Evolutionary conservation across 371 early-diverging fungal species (phyloP), one percentile per base, ranked within the genome.

Genomic region (Apophysomyces trapeziformis): DNA sequence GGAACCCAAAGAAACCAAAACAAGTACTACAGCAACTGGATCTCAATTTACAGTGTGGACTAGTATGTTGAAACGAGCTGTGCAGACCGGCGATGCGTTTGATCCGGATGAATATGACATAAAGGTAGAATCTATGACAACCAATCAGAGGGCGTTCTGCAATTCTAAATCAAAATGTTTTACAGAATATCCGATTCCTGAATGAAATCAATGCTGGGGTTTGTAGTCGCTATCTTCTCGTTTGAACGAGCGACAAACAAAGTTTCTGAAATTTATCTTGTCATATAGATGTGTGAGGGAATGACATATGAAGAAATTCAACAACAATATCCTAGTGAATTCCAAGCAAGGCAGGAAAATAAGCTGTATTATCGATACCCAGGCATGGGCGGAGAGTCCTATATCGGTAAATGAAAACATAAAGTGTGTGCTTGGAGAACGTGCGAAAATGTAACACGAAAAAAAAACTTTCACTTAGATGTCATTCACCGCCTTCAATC

Each of bases 191-290:
- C 57, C 74, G 90, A 38, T 84, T 88, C 59, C 73, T 95, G 50
- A 93, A 93, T 75, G 94, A 95, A 69, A 93, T 95, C 50, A 92
- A 92, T 70, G 88, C 94, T n/a, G 93, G 93, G 18, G 79, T 85
- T 92, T 77, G 71, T 41, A 41, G 1, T 41, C 13, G 41, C 13
- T 41, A 1, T 13, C 13, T 41, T 41, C 13, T 41, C 13, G 9
- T 50, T 50, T 47, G 18, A 2, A 38, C 21, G 12, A 14, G 57
- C 14, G 6, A 37, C n/a, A 43, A 35, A 21, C 12, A 21, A 57
- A 7, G 35, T n/a, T 67, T 63, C 57, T 43, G 1, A 41, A 11
- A 41, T 58, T 66, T 66, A 5, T 41, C 12, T 56, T 36, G 11
- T 21, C 16, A 6, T 41, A 32, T 67, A 81, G 83, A 64, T 65